Percentiles rank a stretch among this genome's conserved stretches.
These are phyloP conservation scores for Colletotrichum godetiae DNA, from an alignment of 2,329 filamentous ascomycete species.

Conservation along the genomic window DNA sequence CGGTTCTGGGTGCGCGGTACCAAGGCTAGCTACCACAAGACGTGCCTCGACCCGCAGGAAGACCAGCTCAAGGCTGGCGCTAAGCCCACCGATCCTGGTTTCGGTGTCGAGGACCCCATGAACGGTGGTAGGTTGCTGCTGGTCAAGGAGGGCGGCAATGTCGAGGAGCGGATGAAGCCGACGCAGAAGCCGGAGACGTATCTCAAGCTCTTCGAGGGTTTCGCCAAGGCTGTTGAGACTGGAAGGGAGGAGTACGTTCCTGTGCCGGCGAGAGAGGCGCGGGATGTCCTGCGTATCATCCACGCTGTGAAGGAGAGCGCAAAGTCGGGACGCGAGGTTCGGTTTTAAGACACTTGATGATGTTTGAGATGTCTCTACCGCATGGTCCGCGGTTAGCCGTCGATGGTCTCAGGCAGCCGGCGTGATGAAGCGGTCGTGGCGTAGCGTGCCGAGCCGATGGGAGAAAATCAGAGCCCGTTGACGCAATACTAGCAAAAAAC, in stretches of 20 bases:
- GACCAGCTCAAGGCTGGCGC: constrained; percentile 75
- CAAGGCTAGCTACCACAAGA: constrained; percentile 81
- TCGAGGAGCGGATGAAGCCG: constrained; percentile 61
- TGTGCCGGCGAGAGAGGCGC: constrained; percentile 63
- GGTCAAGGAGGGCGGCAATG: constrained; percentile 61
- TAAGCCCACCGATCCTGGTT: constrained; percentile 69
- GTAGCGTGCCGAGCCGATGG: constrained; percentile 16
- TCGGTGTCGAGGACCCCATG: constrained; percentile 72
- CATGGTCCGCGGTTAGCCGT: not conserved
- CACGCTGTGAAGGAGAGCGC: constrained; percentile 64
- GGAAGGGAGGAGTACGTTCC: constrained; percentile 63
- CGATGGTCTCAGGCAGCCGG: not conserved
- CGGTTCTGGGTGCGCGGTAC: constrained; percentile 83
- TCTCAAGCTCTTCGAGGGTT: constrained; percentile 71
- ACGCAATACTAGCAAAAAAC: not conserved
- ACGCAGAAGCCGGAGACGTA: constrained; percentile 77
- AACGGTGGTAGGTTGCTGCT: constrained; percentile 68
- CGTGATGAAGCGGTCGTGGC: not conserved
- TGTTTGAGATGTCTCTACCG: not conserved
- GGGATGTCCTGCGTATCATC: constrained; percentile 64
- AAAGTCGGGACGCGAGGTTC: constrained; percentile 57
- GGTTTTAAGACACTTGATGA: constrained; percentile 39
- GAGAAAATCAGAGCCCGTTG: constrained; percentile 8
- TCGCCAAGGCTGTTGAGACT: constrained; percentile 59
- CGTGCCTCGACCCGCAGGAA: constrained; percentile 79